Base-by-base conservation (phyloP, 2,329 filamentous ascomycete species). In the Rhynchosporium secalis region DNA sequence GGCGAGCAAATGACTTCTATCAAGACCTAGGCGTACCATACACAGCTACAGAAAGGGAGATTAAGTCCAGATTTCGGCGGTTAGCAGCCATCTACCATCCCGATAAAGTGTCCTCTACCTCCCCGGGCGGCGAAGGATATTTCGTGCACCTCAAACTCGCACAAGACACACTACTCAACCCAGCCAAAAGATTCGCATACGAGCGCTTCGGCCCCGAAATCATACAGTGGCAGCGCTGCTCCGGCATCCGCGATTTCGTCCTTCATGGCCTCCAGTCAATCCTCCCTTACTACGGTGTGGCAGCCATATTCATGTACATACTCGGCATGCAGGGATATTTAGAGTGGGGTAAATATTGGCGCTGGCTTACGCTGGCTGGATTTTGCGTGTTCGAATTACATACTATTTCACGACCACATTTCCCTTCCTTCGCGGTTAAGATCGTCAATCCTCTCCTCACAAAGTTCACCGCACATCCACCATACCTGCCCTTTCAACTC, bases 61-160 rank as follows among this genome's bases (percentile, higher is more conserved):
- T 99, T 73, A 95, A 96, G 77, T 89, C 88, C 28, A 86, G 87
- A 59, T 97, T 97, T 79, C 86, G 95, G 65, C 86, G 90, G 41
- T 81, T 96, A 66, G 86, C 84, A 41, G 84, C 85, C 29, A 76
- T 83, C 56, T 79, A 86, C 77, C 95, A 99, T 76, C 95, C 95
- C 0, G 95, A 99, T 79, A 98, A 99, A 78, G 70, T 73, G 7
- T 65, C 69, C 10, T 62, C 66, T 6, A 59, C 64, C 28, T 62
- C 68, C 28, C 52, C 66, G 26, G 66, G 75, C 29, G 73, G 75
- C 48, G 75, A 76, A 47, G 76, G 72, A 71, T 83, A 88, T 76
- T 98, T 96, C 76, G 86, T 97, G 52, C 86, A 90, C 71, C 82
- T 98, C 71, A 94, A 93, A 79, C 80, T 87, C 51, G 92, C 92